These are phyloP conservation scores for Bassia scoparia DNA, from an alignment of 148 eudicot species.

Conservation along the genomic window DNA sequence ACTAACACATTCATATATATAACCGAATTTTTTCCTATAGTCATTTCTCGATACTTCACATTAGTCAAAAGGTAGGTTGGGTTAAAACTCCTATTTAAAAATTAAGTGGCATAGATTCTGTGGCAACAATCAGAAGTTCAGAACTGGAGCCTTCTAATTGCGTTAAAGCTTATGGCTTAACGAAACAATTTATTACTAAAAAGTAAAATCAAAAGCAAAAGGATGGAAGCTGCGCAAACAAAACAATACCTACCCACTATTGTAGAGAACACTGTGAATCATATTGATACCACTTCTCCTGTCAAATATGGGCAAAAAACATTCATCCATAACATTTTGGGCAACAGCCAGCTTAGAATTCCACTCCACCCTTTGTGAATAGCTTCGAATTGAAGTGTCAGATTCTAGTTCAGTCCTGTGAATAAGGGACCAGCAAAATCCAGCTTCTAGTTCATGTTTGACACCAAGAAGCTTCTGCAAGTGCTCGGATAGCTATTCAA, in stretches of 20 bases:
- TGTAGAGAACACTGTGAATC: slow-evolving; percentile 80
- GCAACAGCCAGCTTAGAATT: slow-evolving; percentile 97
- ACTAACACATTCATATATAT: no score
- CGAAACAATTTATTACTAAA: neutral
- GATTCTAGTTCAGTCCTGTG: slow-evolving; percentile 57
- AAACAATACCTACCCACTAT: slow-evolving; percentile 67
- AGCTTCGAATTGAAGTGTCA: slow-evolving; percentile 51
- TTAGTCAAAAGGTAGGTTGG: neutral
- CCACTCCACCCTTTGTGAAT: slow-evolving; percentile 69
- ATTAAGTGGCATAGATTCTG: no score
- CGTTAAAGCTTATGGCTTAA: neutral
- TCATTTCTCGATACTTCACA: neutral
- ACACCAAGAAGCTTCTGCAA: slow-evolving; percentile 86
- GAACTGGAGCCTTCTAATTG: no score
- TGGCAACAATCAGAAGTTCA: no score
- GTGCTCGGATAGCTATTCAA: slow-evolving; percentile 59
- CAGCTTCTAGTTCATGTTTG: slow-evolving; percentile 79
- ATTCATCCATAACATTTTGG: slow-evolving; percentile 82
- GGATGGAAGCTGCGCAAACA: neutral
- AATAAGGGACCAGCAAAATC: slow-evolving; percentile 84
- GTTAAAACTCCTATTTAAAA: neutral
- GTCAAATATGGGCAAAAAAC: slow-evolving; percentile 87
- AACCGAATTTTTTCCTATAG: neutral
- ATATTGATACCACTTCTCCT: slow-evolving; percentile 82
- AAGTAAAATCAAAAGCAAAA: slow-evolving; percentile 5